Conservation (phyloP, 2,329 filamentous ascomycete species). For the Neurospora sp. region DNA sequence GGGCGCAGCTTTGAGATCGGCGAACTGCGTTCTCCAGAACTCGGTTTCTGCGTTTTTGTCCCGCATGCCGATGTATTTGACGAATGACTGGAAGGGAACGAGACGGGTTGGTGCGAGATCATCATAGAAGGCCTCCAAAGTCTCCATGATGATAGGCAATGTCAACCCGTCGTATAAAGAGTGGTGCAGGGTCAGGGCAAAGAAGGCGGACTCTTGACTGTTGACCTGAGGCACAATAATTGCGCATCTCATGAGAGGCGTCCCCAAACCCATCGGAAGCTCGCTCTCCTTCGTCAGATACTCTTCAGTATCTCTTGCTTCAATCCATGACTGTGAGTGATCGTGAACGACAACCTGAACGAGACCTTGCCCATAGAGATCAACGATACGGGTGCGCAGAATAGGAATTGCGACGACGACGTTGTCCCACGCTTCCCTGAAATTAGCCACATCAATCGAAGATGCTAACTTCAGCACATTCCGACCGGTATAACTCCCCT, state of each 20-base stretch:
- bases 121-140: constrained; percentile 13
- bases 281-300: not conserved
- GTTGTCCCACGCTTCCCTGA: constrained; percentile 9
- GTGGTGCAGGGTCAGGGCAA: constrained; percentile 17
- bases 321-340: not conserved
- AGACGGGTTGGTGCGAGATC: not conserved
- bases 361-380: constrained; percentile 7
- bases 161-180: constrained; percentile 19
- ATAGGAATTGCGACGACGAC: constrained; percentile 5
- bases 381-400: constrained; percentile 10
- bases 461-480: constrained; percentile 31
- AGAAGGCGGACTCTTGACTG: constrained; percentile 1
- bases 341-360: not conserved
- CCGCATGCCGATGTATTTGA: constrained; percentile 10
- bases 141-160: constrained; percentile 11
- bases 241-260: constrained; percentile 10
- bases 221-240: constrained; percentile 3
- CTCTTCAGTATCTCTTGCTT: not conserved
- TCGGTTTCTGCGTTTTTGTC: constrained; percentile 9
- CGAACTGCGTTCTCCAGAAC: constrained; percentile 13
- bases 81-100: constrained; percentile 12
- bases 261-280: constrained; percentile 11
- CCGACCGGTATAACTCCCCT: constrained; percentile 42
- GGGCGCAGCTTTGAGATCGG: not conserved
- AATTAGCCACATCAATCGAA: constrained; percentile 1